Evolutionary conservation across 1,284 basidiomycete species (phyloP).

Genomic region (Flammula alnicola): DNA sequence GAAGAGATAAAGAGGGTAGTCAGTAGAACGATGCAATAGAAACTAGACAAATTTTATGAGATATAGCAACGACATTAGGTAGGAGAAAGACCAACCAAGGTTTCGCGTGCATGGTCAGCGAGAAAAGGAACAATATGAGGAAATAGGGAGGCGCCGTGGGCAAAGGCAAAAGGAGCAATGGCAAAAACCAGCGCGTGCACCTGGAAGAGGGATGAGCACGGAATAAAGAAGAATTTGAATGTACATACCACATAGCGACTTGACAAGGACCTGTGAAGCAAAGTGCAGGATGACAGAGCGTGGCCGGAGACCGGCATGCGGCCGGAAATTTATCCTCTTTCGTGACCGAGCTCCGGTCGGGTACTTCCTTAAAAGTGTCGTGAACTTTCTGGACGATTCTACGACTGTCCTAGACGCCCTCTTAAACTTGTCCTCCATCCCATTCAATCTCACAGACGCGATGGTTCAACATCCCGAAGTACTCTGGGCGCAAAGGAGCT

Average conservation of each 20-base stretch:
- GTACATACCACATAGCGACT: conserved; percentile 40
- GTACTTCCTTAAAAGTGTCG: conserved; percentile 15
- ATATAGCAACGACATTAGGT: conserved; percentile 6
- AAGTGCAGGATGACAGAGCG: conserved; percentile 1
- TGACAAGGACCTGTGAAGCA: too few relatives aligned
- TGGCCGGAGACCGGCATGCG: neutral
- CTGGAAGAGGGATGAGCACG: conserved; percentile 37
- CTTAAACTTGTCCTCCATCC: conserved; percentile 24
- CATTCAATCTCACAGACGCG: conserved; percentile 26
- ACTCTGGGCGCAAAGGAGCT: conserved; percentile 91
- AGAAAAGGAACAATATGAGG: conserved; percentile 71
- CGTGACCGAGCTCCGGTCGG: conserved; percentile 7
- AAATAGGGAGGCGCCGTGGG: conserved; percentile 80
- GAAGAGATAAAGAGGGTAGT: conserved; percentile 80
- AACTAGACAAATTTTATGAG: conserved; percentile 45
- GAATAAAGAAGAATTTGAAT: conserved; percentile 1
- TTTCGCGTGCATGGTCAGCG: conserved; percentile 74
- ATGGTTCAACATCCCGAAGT: conserved; percentile 82
- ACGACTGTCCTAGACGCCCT: conserved; percentile 19
- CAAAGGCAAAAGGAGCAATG: conserved; percentile 74
- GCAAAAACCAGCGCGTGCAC: conserved; percentile 85
- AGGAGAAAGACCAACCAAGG: conserved; percentile 65
- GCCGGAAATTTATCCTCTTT: too few relatives aligned
- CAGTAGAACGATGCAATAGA: conserved; percentile 82
- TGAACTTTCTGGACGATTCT: conserved; percentile 49